Base-by-base conservation (phyloP, 148 eudicot genomes). In the Silene conica region DNA sequence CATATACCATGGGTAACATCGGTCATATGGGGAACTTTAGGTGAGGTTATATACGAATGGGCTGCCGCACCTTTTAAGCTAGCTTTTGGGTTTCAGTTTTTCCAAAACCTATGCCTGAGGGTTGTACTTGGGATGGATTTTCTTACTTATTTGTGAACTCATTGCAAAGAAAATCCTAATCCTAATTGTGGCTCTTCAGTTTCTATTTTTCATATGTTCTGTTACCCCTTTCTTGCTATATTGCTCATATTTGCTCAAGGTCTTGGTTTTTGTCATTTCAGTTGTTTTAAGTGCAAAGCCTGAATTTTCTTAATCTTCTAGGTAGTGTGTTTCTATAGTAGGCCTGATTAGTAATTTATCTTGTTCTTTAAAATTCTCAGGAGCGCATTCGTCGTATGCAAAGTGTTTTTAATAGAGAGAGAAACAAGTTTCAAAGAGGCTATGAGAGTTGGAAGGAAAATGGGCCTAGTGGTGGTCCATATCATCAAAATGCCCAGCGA, bases 311-410 rank as follows among this genome's bases (percentile, higher is more conserved):
- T 38, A 67, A 45, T 6, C 43, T 67, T 34, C 19, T 31, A 31
- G 13, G n/a, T 34, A 41, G 6, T 23, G n/a, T 43, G 69, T 8
- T 67, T 20, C 54, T 67, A 41, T 45, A 23, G 71, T 21, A 45
- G 21, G 18, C 21, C 23, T 28, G 19, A 25, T 76, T 45, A 16
- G 23, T 73, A 63, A 57, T 57, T 63, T 62, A 6, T 25, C 25
- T 21, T 12, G 65, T 57, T 8, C 63, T 73, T 50, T 63, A 68
- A 26, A 78, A 59, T n/a, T 66, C 26, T 52, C 72, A 96, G 99
- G 99, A 96, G 81, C 96, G 99, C 41, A 96, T 96, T 73, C 85
- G 91, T 71, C 97, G 96, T 59, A 96, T 96, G 99, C 99, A 92
- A 73, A 90, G 91, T 85, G 97, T 90, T 63, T 96, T 96, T 73